These are phyloP conservation scores for Botrytis elliptica DNA, from an alignment of 2,329 filamentous ascomycete genomes.

Conservation along the genomic window DNA sequence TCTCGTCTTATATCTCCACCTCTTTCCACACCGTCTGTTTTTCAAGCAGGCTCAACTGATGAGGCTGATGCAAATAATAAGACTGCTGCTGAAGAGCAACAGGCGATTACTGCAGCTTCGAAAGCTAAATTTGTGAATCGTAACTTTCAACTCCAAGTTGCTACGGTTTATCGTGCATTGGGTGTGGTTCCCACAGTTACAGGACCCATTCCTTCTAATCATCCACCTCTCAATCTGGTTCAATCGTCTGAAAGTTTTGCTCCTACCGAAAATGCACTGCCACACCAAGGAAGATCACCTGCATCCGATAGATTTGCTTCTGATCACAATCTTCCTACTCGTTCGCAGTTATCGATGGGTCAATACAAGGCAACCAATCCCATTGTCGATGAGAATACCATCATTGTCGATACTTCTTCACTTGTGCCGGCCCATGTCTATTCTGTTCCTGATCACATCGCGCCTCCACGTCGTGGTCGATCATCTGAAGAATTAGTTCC, in stretches of 20 bases:
- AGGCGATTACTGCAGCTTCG: not conserved
- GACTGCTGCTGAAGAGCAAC: not conserved
- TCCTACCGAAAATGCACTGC: not conserved
- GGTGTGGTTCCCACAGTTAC: not conserved
- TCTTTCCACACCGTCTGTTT: not conserved
- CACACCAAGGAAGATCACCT: not conserved
- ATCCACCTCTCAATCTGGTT: too few species aligned
- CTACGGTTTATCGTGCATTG: not conserved
- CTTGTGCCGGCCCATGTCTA: not conserved
- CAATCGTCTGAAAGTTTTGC: not conserved
- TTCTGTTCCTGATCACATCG: not conserved
- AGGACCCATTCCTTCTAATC: not conserved
- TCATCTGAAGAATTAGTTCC: not conserved
- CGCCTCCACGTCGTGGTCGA: not conserved
- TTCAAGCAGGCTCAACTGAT: too few species aligned
- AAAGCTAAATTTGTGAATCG: not conserved
- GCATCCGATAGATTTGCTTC: not conserved
- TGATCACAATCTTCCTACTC: not conserved
- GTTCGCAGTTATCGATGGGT: not conserved
- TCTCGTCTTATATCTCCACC: not conserved
- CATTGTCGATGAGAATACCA: not conserved
- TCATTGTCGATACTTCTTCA: not conserved
- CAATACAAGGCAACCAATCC: not conserved
- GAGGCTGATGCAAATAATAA: too few species aligned
- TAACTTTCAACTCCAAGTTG: constrained; percentile 1